Base-by-base conservation (phyloP, 129 eudicot species). In the Silybum marianum region DNA sequence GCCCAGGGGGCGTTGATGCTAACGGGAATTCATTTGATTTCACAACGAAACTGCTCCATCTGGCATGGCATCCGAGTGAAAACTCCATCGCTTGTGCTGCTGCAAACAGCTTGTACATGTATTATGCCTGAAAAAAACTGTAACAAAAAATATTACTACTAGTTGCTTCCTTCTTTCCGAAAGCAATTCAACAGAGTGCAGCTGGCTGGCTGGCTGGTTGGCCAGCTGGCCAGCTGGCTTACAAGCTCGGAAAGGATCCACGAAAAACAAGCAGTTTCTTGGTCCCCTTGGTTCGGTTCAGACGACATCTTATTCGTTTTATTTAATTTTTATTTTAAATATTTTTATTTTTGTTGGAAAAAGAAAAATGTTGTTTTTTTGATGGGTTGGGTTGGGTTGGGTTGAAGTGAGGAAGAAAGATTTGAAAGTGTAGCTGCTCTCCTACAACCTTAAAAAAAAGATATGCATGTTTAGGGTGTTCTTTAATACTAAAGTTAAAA, bases 31-130 rank as follows among this genome's bases (percentile, higher is more conserved):
- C 98, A 36, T 90, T 95, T 63, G 99, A 95, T 84, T 93, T 89
- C 87, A 93, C 99, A 16, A 91, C 95, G 32, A 95, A 95, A 77
- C 83, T 95, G 75, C 99, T 95, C 81, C 99, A 95, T 83, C 83
- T 95, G 76, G 99, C 99, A 28, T 95, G 99, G 99, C 99, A 95
- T 81, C 99, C 99, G 18, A 85, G 92, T 19, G 99, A 95, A 84
- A 95, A 95, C 84, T 89, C 98, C 1, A 91, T 95, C 9, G 99
- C 99, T 26, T 95, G 99, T 95, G 99, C 99, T 83, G 99, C 99
- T 84, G 99, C 99, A 74, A 95, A 93, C 90, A 95, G 99, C 89
- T 86, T 95, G 97, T 95, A 95, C 90, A 95, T 95, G 99, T 95
- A 95, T 79, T 95, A 95, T 71, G 99, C 99, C 68, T 95, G 79